Base-by-base conservation (phyloP, 441 rosid species). In the Arabidopsis hybrid region DNA sequence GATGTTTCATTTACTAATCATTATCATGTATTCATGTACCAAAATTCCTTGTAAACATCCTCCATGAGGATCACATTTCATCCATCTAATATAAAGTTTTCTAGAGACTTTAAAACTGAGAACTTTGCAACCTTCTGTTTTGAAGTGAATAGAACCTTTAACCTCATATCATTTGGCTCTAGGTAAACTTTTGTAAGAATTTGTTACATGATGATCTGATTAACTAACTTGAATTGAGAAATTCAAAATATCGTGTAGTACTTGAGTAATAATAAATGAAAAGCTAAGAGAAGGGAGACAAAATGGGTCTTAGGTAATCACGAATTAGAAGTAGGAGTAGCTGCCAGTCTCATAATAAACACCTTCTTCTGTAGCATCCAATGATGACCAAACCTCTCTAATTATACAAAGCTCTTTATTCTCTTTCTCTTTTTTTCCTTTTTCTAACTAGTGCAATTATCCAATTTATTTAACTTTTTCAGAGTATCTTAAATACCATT, bases 371-470 rank as follows among this genome's bases (percentile, higher is more conserved):
- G 82, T 82, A 80, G 66, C 76, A 66, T 8, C 83, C 85, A 85
- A 86, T 87, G 88, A 87, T 87, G 91, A 74, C 87, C 79, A 81
- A 72, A 47, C 79, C 65, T 38, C 69, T 64, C 82, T 77, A 69
- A 81, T 80, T 74, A 83, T 82, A 45, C 38, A 53, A 60, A 51
- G 9, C 29, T 4, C 12, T 60, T 66, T 39, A 59, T 60, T 60
- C 43, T 45, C 17, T 60, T 7, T 60, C 17, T 47, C 16, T 21
- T 43, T 45, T 47, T 47, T 26, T 47, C 12, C 45, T 55, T 75
- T 75, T 55, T 53, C 43, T 61, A 43, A 39, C 34, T 36, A 14
- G 60, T 55, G 70, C 74, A 62, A 62, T 55, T 69, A 69, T 69
- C 75, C 50, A 55, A 4, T 40, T 60, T 35, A 13, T 36, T 6